phyloP scores from a whole-genome alignment of 2,329 filamentous ascomycete species.

The Neophaeococcomyces aloes region DNA sequence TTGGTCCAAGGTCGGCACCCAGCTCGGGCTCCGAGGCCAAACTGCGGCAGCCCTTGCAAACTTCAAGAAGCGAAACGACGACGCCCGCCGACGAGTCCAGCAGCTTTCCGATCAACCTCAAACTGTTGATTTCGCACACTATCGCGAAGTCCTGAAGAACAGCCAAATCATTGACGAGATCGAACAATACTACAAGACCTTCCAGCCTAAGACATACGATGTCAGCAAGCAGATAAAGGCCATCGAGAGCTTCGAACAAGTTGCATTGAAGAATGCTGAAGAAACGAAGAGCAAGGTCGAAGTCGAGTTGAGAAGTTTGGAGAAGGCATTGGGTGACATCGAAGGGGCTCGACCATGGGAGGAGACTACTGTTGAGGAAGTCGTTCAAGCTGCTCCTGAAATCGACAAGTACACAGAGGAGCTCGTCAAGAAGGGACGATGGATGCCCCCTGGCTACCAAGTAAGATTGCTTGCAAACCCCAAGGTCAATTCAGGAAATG shows the following conservation, averaged over 20 bases:
- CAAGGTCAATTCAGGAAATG: conserved; percentile 7
- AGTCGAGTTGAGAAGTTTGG: conserved; percentile 82
- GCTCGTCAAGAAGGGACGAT: conserved; percentile 95
- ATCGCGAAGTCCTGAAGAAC: conserved; percentile 92
- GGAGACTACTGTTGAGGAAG: conserved; percentile 94
- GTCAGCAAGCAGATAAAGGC: conserved; percentile 89
- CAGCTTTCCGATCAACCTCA: conserved; percentile 73
- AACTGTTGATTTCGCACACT: conserved; percentile 83
- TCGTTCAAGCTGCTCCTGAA: conserved; percentile 84
- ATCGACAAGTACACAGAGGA: conserved; percentile 95
- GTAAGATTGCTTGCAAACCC: conserved; percentile 45
- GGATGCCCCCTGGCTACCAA: conserved; percentile 98
- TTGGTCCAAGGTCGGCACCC: conserved; percentile 90
- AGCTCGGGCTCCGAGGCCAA: conserved; percentile 91
- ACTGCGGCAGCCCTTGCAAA: conserved; percentile 82
- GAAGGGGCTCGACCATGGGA: conserved; percentile 92
- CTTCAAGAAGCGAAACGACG: conserved; percentile 99
- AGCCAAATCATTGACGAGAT: conserved; percentile 90
- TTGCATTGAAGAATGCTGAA: conserved; percentile 94
- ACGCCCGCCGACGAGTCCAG: conserved; percentile 88
- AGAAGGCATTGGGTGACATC: conserved; percentile 94
- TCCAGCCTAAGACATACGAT: conserved; percentile 91
- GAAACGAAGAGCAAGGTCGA: conserved; percentile 95
- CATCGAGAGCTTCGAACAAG: conserved; percentile 93
- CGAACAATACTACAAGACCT: conserved; percentile 84